These are phyloP conservation scores for Thymus quinquecostatus DNA, from an alignment of 257 asterid species.

Conservation along the genomic window DNA sequence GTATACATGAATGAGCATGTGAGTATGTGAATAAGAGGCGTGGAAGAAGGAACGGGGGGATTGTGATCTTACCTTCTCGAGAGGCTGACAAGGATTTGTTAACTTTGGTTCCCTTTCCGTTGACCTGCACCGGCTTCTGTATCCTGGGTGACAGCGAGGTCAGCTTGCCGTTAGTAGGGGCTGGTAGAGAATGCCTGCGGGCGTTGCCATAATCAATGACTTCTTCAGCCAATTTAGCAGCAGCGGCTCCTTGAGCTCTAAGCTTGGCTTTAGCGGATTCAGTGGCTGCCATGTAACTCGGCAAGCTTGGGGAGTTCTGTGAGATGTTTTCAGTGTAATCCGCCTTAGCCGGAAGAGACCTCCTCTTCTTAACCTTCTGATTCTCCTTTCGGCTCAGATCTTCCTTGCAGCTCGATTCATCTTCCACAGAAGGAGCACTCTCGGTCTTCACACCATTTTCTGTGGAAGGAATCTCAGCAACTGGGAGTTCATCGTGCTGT, in stretches of 20 bases:
- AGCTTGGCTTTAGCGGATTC: slow-evolving; percentile 96
- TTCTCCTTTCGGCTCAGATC: slow-evolving; percentile 62
- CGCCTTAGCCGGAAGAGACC: slow-evolving; percentile 75
- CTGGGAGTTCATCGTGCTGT: slow-evolving; percentile 42
- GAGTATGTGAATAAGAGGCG: background rate
- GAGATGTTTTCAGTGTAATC: slow-evolving; percentile 71
- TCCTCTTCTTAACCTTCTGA: slow-evolving; percentile 65
- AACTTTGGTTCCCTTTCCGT: slow-evolving; percentile 67
- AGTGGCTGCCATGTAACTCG: slow-evolving; percentile 95
- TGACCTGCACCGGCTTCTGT: slow-evolving; percentile 71
- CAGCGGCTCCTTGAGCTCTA: slow-evolving; percentile 66
- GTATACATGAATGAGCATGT: background rate
- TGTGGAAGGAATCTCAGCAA: slow-evolving; percentile 40
- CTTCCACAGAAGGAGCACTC: slow-evolving; percentile 36
- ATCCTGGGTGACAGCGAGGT: slow-evolving; percentile 71
- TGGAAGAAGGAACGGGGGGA: background rate
- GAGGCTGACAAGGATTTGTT: slow-evolving; percentile 54
- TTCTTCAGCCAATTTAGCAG: slow-evolving; percentile 57
- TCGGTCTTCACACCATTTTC: slow-evolving; percentile 55
- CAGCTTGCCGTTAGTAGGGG: slow-evolving; percentile 59
- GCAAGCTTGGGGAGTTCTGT: slow-evolving; percentile 68
- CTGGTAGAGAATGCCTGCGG: slow-evolving; percentile 86
- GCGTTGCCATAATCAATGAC: slow-evolving; percentile 50
- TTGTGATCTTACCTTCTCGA: slow-evolving; percentile 61
- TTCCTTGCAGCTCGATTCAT: slow-evolving; percentile 54